Conservation (phyloP, 306 rosid species). For the Vachellia collinsii region DNA sequence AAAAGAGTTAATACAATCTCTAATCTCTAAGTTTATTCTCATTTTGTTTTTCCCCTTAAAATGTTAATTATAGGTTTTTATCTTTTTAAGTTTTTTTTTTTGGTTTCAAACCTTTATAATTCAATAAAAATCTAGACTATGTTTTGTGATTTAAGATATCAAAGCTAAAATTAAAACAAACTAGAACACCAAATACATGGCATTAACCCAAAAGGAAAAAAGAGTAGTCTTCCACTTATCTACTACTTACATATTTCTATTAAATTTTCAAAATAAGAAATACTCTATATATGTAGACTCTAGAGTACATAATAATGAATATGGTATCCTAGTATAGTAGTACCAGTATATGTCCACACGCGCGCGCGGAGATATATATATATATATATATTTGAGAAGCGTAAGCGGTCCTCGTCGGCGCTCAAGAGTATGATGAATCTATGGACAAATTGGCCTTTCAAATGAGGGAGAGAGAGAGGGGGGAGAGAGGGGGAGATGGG, state of each 20-base stretch:
- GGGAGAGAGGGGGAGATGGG: constrained; percentile 31
- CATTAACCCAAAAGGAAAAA: too few species aligned
- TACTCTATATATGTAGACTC: background rate
- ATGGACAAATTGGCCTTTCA: constrained; percentile 31
- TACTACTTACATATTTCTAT: background rate
- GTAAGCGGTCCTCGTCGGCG: constrained; percentile 45
- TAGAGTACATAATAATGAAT: background rate
- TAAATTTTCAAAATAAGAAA: background rate
- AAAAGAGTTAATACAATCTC: background rate
- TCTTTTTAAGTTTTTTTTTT: too few species aligned
- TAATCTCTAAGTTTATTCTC: too few species aligned
- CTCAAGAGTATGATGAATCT: constrained; percentile 22
- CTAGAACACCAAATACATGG: too few species aligned
- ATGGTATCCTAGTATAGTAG: background rate
- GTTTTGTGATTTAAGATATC: too few species aligned
- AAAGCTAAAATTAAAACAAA: too few species aligned
- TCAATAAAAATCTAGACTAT: too few species aligned
- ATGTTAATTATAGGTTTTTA: too few species aligned
- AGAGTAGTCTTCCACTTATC: too few species aligned
- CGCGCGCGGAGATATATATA: too few species aligned
- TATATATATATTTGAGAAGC: background rate
- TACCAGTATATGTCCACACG: background rate
- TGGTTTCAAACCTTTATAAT: too few species aligned
- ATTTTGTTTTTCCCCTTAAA: too few species aligned
- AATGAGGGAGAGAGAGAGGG: constrained; percentile 28